These are phyloP conservation scores for Aspergillus avenaceus DNA, from an alignment of 495 filamentous ascomycete genomes.

Conservation along the genomic window DNA sequence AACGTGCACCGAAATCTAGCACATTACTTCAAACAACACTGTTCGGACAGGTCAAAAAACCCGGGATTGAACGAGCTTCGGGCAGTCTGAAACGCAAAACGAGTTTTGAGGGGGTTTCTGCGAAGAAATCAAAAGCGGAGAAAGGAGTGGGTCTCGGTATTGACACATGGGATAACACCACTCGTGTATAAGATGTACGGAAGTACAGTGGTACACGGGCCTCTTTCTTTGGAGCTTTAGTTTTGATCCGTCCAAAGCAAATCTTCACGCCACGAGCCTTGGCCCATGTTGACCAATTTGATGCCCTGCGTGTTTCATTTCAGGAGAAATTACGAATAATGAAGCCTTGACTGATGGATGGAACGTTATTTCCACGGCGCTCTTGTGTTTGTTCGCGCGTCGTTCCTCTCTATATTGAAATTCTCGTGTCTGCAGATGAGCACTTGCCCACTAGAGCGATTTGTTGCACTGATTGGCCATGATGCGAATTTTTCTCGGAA, in stretches of 20 bases:
- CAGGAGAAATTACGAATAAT: slow-evolving; percentile 23
- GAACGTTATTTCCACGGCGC: slow-evolving; percentile 14
- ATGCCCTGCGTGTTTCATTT: slow-evolving; percentile 10
- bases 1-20: slow-evolving; percentile 36
- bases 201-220: too few species aligned
- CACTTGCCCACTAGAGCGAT: neutral
- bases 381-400: slow-evolving; percentile 6
- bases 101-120: slow-evolving; percentile 42
- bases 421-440: too few species aligned
- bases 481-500: too few species aligned
- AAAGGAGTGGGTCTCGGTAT: slow-evolving; percentile 64
- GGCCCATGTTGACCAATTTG: neutral
- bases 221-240: neutral
- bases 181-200: slow-evolving; percentile 13
- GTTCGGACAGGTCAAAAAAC: slow-evolving; percentile 63
- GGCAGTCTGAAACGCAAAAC: slow-evolving; percentile 55
- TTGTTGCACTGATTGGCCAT: too few species aligned
- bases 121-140: slow-evolving; percentile 58
- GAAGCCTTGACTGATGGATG: slow-evolving; percentile 21
- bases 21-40: slow-evolving; percentile 59
- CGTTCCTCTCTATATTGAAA: neutral
- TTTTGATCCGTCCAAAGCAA: neutral
- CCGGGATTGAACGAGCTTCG: slow-evolving; percentile 35
- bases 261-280: neutral
- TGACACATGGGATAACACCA: slow-evolving; percentile 29